Evolutionary conservation across 2,329 filamentous ascomycete species (phyloP).

Genomic region (Aureobasidium sp.): DNA sequence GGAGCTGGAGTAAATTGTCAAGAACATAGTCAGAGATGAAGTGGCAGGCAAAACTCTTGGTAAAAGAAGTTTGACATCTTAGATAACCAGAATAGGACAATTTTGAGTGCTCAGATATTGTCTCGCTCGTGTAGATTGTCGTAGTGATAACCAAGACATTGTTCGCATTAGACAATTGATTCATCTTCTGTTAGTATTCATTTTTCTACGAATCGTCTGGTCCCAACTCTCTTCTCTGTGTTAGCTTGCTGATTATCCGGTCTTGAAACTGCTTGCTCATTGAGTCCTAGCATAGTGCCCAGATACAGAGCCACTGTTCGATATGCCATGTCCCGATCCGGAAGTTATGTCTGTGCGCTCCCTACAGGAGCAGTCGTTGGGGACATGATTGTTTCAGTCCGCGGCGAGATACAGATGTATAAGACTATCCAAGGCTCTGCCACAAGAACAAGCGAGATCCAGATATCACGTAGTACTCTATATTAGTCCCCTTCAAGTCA

Average conservation of each 20-base stretch:
- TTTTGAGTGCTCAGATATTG: neutral
- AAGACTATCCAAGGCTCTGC: too few relatives aligned
- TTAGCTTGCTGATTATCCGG: too few relatives aligned
- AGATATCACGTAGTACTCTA: neutral
- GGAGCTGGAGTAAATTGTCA: neutral
- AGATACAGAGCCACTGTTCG: fast-evolving
- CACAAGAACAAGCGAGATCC: too few relatives aligned
- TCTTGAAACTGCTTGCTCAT: too few relatives aligned
- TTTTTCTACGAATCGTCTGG: too few relatives aligned
- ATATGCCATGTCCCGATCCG: neutral
- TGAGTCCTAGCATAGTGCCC: too few relatives aligned
- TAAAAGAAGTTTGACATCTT: neutral
- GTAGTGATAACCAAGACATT: neutral
- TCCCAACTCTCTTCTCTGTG: too few relatives aligned
- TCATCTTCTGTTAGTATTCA: too few relatives aligned
- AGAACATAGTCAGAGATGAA: neutral
- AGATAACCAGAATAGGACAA: neutral
- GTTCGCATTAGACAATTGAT: neutral
- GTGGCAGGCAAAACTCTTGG: neutral
- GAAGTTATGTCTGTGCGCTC: neutral
- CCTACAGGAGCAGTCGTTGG: neutral
- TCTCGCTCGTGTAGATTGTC: neutral
- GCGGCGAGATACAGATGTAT: too few relatives aligned
- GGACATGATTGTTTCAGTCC: neutral
- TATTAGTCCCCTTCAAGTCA: too few relatives aligned